A percentile compares a stretch with the other conserved stretches of the same genome.
Conservation (phyloP, 768 basidiomycete genomes). For the Pluteus cervinus region DNA sequence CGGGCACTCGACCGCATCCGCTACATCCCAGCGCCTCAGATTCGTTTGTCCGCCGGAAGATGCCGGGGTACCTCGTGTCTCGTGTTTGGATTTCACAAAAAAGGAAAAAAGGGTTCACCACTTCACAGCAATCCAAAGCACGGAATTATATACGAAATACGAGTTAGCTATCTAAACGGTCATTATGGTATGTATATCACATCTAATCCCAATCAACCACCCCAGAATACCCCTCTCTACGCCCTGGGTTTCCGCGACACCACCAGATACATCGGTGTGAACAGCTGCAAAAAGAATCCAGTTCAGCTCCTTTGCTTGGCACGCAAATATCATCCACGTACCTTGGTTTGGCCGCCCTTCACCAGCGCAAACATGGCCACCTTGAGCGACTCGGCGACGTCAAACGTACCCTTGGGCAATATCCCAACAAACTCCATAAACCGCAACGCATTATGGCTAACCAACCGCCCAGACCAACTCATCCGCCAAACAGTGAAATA, state of each 20-base stretch:
- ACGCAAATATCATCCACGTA: constrained; percentile 23
- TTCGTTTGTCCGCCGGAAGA: no score
- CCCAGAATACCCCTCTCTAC: no score
- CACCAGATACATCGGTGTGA: constrained; percentile 84
- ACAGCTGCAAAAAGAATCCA: constrained; percentile 45
- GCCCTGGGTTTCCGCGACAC: constrained; percentile 56
- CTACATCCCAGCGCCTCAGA: constrained; percentile 18
- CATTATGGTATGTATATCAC: no score
- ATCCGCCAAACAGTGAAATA: constrained; percentile 84
- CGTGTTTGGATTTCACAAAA: no score
- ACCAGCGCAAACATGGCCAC: constrained; percentile 76
- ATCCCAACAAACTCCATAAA: constrained; percentile 72
- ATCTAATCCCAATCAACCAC: no score
- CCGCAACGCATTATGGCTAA: constrained; percentile 78
- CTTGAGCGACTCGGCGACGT: constrained; percentile 86
- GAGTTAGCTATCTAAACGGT: no score
- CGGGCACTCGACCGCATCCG: no score
- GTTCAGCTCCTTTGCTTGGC: constrained; percentile 4
- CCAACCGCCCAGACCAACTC: constrained; percentile 78
- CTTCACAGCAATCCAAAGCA: no score
- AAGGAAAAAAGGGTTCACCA: no score
- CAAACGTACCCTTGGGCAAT: constrained; percentile 87
- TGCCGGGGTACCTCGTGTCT: no score
- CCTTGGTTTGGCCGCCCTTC: constrained; percentile 82
- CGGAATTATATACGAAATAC: no score